phyloP scores from a whole-genome alignment of 2,329 filamentous ascomycete genomes.

The Calcarisporium arbuscula region DNA sequence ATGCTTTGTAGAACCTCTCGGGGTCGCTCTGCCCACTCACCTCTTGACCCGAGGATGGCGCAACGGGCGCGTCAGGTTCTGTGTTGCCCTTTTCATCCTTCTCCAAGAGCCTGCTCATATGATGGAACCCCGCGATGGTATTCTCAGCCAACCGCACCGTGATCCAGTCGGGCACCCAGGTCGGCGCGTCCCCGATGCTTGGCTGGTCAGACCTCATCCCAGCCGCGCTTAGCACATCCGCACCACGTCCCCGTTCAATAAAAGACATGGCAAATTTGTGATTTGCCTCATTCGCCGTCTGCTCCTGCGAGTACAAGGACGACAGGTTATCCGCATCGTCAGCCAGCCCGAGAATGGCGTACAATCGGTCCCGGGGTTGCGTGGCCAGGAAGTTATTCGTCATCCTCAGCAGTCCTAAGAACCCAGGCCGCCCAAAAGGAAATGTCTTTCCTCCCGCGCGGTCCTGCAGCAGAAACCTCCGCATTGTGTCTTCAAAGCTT shows the following conservation, averaged over 20 bases:
- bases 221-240: constrained; percentile 5
- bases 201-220: constrained; percentile 2
- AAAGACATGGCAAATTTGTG: constrained; percentile 7
- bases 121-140: constrained; percentile 3
- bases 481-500: constrained; percentile 2
- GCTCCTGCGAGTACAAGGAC: constrained; percentile 6
- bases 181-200: constrained; percentile 1
- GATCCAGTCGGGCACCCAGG: constrained; percentile 10
- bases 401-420: constrained; percentile 5
- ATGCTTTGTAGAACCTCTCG: no score
- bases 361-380: constrained; percentile 4
- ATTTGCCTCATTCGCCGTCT: constrained; percentile 4
- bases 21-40: no score
- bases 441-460: constrained; percentile 6
- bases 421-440: constrained; percentile 1
- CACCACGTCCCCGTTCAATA: constrained; percentile 4
- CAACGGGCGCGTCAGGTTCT: background rate
- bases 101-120: background rate
- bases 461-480: constrained; percentile 1
- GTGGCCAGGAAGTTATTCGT: constrained; percentile 8
- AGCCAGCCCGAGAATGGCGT: constrained; percentile 7
- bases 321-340: constrained; percentile 5
- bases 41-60: no score
- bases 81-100: background rate
- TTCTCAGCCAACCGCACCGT: constrained; percentile 5